Conservation (phyloP, 345 rosid species). For the Bruguiera parviflora region DNA sequence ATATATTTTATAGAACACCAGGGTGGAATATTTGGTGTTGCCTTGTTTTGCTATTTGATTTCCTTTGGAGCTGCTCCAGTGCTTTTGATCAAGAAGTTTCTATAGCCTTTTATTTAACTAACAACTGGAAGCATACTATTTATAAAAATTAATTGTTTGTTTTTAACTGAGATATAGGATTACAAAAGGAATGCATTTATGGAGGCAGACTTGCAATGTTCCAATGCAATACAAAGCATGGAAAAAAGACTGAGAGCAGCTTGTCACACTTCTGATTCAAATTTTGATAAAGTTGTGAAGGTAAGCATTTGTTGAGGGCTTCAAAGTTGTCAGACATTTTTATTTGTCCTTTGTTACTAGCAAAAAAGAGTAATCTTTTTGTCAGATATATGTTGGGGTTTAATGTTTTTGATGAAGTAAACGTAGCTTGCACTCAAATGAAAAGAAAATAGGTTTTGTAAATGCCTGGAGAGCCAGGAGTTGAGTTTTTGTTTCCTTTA, state of each 20-base stretch:
- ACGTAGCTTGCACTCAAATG: too few relatives aligned
- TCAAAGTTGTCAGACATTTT: background rate
- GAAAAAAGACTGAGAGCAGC: conserved; percentile 90
- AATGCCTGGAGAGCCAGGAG: too few relatives aligned
- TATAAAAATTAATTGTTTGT: background rate
- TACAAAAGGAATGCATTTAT: conserved; percentile 69
- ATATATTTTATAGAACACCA: background rate
- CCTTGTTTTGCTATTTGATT: background rate
- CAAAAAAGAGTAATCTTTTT: too few relatives aligned
- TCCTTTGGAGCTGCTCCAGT: too few relatives aligned
- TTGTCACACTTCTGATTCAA: conserved; percentile 83
- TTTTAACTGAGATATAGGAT: conserved; percentile 47
- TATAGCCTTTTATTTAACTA: too few relatives aligned
- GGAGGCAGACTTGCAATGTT: conserved; percentile 88
- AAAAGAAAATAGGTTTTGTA: too few relatives aligned
- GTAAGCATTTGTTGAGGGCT: conserved; percentile 30
- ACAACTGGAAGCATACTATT: background rate
- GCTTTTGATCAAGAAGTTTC: too few relatives aligned
- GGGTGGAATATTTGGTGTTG: background rate
- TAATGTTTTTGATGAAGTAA: too few relatives aligned
- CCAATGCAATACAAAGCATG: conserved; percentile 74
- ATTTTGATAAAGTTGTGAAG: conserved; percentile 70
- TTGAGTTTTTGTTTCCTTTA: too few relatives aligned
- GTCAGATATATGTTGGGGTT: too few relatives aligned
- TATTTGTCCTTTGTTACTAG: too few relatives aligned